A percentile compares a stretch with the other conserved stretches of the same genome.
Conservation (phyloP, 495 filamentous ascomycete genomes). For the Penicillium malachiteum region DNA sequence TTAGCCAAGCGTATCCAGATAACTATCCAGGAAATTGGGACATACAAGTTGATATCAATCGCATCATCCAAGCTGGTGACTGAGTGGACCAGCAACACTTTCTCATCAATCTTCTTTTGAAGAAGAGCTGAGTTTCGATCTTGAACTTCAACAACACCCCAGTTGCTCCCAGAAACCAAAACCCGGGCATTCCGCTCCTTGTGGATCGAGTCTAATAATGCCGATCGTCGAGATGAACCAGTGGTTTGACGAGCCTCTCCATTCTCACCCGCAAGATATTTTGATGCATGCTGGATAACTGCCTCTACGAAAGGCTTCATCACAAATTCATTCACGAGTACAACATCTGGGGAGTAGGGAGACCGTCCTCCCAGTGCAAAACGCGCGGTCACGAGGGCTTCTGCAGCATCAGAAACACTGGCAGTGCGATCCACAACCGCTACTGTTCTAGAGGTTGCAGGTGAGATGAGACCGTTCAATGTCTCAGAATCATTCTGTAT, state of each 20-base stretch:
- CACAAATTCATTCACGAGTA: constrained; percentile 56
- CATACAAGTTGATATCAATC: constrained; percentile 39
- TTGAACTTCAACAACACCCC: constrained; percentile 33
- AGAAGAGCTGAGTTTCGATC: constrained; percentile 29
- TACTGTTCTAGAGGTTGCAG: constrained; percentile 30
- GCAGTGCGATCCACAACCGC: constrained; percentile 56
- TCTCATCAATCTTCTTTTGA: constrained; percentile 30
- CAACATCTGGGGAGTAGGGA: constrained; percentile 53
- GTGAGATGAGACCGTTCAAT: constrained; percentile 28
- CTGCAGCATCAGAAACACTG: constrained; percentile 44
- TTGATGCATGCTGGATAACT: constrained; percentile 35
- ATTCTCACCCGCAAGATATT: constrained; percentile 32
- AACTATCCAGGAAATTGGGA: neutral
- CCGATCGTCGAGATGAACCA: constrained; percentile 15
- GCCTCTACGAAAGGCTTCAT: constrained; percentile 51
- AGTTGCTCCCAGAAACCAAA: constrained; percentile 30
- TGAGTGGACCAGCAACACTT: constrained; percentile 35
- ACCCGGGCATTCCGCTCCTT: constrained; percentile 22
- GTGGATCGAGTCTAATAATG: constrained; percentile 21
- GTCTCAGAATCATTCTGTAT: constrained; percentile 15
- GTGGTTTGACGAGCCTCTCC: constrained; percentile 21
- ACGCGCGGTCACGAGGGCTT: constrained; percentile 45
- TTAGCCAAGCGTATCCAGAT: neutral
- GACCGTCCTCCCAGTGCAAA: constrained; percentile 51
- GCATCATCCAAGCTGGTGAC: constrained; percentile 46